Evolutionary conservation across 345 rosid species (phyloP), one percentile per base, ranked within the genome.

Genomic region (Cochlearia excelsa): DNA sequence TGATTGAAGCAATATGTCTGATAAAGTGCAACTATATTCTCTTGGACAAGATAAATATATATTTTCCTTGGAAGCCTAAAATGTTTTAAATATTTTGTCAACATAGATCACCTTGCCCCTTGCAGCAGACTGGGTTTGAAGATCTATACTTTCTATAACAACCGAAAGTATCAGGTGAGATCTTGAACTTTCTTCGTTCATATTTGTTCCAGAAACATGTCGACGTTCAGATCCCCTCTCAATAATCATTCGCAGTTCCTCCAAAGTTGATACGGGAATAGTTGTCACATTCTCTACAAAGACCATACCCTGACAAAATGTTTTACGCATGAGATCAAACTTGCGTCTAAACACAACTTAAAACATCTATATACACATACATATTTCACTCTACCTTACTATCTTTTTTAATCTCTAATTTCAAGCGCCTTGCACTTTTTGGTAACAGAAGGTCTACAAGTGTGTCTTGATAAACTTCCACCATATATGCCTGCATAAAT

Each of bases 111-210:
- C 99, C 99, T 93, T 93, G 71, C 97, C 99, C 66, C 91, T 81
- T 3, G 95, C 86, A 65, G 86, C 78, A 26, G 91, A 78, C 59
- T 93, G 97, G 30, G 95, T 87, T 72, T 89, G 99, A 63, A 89
- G 91, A 72, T 89, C 85, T n/a, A 94, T 93, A 74, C 97, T 89
- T 59, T 93, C 97, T 53, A 89, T 85, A 43, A 89, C 78, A 63
- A 93, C 65, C 8, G 97, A 93, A 75, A 93, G 88, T 69, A 93
- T 79, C 66, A 89, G 46, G 74, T 93, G 99, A 57, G 99, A 93
- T 72, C 99, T 84, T 30, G 97, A 93, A 67, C 99, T 93, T 74
- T 93, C 91, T 70, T 83, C 95, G 65, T 89, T 93, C 99, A 93
- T 93, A 33, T 82, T 91, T 55, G 99, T 93, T 63, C 86, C 97